Percentiles rank a stretch among this genome's conserved stretches.
Conservation (phyloP, 2,329 filamentous ascomycete genomes). For the Huntiella moniliformis region DNA sequence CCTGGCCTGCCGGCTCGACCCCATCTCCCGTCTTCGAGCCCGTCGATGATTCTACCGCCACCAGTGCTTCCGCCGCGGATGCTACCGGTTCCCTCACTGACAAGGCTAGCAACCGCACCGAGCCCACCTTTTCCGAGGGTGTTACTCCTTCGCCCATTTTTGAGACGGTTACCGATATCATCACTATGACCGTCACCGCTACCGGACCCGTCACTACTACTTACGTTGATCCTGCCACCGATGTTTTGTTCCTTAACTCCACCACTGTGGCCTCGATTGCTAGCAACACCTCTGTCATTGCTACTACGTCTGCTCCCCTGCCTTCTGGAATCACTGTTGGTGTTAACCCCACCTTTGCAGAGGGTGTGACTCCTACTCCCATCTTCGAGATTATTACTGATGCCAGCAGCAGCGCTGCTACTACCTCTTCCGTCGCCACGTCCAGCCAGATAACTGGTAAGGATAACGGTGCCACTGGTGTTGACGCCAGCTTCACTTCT, state of each 20-base stretch:
- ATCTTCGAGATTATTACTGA: not conserved
- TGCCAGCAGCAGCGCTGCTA: not conserved
- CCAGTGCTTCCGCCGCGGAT: not conserved
- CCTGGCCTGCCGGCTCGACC: not conserved
- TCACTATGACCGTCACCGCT: not conserved
- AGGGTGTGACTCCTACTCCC: conserved; percentile 4
- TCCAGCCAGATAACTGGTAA: not conserved
- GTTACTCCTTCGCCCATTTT: conserved; percentile 4
- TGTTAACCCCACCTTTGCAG: not conserved
- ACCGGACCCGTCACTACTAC: not conserved
- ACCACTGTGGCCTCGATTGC: not conserved
- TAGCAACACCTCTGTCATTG: not conserved
- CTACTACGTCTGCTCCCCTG: not conserved
- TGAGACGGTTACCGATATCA: not conserved
- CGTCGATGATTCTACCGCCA: not conserved
- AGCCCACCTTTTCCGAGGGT: conserved; percentile 3
- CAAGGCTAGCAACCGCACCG: not conserved
- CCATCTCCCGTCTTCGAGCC: conserved; percentile 4
- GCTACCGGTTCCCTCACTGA: not conserved
- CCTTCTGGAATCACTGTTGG: not conserved
- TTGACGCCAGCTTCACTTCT: conserved; percentile 4
- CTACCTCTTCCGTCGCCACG: not conserved
- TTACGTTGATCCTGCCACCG: not conserved
- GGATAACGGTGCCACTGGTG: not conserved
- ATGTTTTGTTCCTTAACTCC: conserved; percentile 1